These are phyloP conservation scores for Bipolaris victoriae DNA, from an alignment of 2,329 filamentous ascomycete species.

Conservation along the genomic window DNA sequence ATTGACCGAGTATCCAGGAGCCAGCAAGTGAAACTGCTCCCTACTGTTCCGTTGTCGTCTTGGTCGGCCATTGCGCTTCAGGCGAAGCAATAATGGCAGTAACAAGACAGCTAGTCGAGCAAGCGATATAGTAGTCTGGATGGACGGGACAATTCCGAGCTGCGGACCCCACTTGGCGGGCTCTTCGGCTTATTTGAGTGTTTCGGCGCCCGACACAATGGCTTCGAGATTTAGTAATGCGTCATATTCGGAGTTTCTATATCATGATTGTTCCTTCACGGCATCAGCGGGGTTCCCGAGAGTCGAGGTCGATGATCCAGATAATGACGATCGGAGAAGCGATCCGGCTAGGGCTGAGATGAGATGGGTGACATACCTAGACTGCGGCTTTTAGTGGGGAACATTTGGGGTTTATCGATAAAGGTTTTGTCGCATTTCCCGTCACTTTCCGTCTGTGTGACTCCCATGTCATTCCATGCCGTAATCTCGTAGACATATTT, in stretches of 20 bases:
- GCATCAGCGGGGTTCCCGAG: constrained; percentile 15
- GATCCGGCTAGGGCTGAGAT: constrained; percentile 6
- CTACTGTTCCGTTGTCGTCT: constrained; percentile 14
- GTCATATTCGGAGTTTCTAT: constrained; percentile 6
- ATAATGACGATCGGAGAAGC: constrained; percentile 5
- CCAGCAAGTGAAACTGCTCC: constrained; percentile 52
- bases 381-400: constrained; percentile 11
- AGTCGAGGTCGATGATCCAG: constrained; percentile 8
- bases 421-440: constrained; percentile 6
- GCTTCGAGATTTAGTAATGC: not conserved
- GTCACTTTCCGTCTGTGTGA: constrained; percentile 14
- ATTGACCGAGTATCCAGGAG: constrained; percentile 56
- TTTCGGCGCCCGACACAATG: not conserved
- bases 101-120: not conserved
- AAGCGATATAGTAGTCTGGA: constrained; percentile 3
- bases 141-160: not conserved
- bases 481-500: not conserved
- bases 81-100: not conserved
- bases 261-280: constrained; percentile 3
- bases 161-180: constrained; percentile 1
- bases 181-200: constrained; percentile 4
- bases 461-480: constrained; percentile 3
- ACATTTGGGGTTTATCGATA: constrained; percentile 23
- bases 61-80: constrained; percentile 17
- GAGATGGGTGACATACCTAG: constrained; percentile 5